These are phyloP conservation scores for Narthecium ossifragum DNA, from an alignment of 106 monocot species.

Conservation along the genomic window DNA sequence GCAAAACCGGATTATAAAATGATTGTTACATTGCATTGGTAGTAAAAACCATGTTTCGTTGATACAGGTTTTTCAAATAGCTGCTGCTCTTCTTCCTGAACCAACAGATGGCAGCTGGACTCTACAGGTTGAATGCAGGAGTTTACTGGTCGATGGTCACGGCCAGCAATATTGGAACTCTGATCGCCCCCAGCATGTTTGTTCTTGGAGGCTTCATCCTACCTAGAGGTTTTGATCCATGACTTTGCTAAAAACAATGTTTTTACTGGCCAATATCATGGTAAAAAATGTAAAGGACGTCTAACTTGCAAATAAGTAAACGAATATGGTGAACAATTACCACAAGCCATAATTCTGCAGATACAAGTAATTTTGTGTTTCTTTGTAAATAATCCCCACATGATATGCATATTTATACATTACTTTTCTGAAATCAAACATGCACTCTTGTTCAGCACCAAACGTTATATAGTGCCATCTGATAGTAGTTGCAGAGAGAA, in stretches of 20 bases:
- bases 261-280: background rate
- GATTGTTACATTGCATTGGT: background rate
- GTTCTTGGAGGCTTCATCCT: constrained; percentile 74
- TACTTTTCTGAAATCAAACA: no score
- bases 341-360: no score
- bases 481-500: no score
- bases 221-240: constrained; percentile 37
- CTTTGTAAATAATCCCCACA: no score
- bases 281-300: no score
- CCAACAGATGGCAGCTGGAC: constrained; percentile 65
- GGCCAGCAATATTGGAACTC: constrained; percentile 51
- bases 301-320: no score
- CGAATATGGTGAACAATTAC: no score
- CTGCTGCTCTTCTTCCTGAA: constrained; percentile 36
- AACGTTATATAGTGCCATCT: no score
- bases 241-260: background rate
- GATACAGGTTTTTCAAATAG: constrained; percentile 61
- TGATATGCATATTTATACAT: no score
- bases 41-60: background rate
- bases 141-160: constrained; percentile 36
- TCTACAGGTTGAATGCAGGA: constrained; percentile 46
- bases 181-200: constrained; percentile 32
- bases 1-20: no score
- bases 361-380: no score
- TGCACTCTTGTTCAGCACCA: no score